A percentile compares a stretch with the other conserved stretches of the same genome.
These are phyloP conservation scores for Trichophyton equinum DNA, from an alignment of 2,329 filamentous ascomycete species.

Conservation along the genomic window DNA sequence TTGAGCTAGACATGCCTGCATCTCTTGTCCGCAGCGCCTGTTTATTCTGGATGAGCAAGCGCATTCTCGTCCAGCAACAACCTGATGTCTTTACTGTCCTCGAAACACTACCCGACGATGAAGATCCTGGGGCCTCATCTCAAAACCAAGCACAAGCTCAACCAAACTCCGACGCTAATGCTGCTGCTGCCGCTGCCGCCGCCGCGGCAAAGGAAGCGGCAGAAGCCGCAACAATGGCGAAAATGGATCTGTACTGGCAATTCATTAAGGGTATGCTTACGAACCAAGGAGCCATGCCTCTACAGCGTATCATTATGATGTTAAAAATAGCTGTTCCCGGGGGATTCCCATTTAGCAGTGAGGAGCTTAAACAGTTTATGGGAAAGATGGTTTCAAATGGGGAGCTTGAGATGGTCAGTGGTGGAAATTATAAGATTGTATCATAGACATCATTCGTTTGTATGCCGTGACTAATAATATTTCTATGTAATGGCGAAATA, in stretches of 20 bases:
- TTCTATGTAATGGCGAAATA: not conserved
- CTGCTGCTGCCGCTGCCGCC: constrained; percentile 31
- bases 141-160: constrained; percentile 15
- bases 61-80: constrained; percentile 37
- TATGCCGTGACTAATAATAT: no score
- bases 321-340: constrained; percentile 81
- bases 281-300: constrained; percentile 74
- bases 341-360: constrained; percentile 78
- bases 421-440: constrained; percentile 54
- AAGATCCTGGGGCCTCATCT: constrained; percentile 12
- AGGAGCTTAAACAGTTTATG: constrained; percentile 73
- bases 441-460: not conserved
- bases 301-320: constrained; percentile 80
- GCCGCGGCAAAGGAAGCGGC: constrained; percentile 33
- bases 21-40: constrained; percentile 47
- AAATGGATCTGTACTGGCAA: constrained; percentile 68
- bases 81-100: constrained; percentile 45
- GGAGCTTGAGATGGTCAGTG: constrained; percentile 52
- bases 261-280: constrained; percentile 94
- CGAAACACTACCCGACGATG: constrained; percentile 37
- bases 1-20: constrained; percentile 43
- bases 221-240: constrained; percentile 52
- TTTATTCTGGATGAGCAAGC: constrained; percentile 50
- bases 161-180: constrained; percentile 14
- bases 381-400: constrained; percentile 62